Percentiles rank a stretch among this genome's conserved stretches.
These are phyloP conservation scores for Chlorencoelia australis DNA, from an alignment of 2,329 filamentous ascomycete genomes.

Conservation along the genomic window DNA sequence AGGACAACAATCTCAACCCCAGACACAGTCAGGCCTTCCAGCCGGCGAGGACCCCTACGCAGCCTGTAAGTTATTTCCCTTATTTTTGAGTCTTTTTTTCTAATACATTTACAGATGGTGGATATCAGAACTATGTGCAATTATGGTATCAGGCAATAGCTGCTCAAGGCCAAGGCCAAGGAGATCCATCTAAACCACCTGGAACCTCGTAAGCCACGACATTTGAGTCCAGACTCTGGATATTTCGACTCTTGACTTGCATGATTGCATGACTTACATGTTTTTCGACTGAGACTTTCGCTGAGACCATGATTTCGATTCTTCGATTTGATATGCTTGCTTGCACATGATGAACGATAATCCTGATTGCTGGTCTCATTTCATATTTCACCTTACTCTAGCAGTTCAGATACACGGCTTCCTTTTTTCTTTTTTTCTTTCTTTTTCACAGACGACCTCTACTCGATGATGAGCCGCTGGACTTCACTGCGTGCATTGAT, in stretches of 20 bases:
- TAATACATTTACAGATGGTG: slow-evolving; percentile 47
- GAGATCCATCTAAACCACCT: slow-evolving; percentile 31
- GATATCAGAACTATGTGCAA: slow-evolving; percentile 70
- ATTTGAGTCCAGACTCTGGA: slow-evolving; percentile 17
- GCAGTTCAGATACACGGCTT: slow-evolving; percentile 5
- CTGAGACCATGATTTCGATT: slow-evolving; percentile 27
- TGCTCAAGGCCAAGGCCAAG: slow-evolving; percentile 33
- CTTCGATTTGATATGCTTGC: slow-evolving; percentile 25
- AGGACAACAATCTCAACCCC: slow-evolving; percentile 34
- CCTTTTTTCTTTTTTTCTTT: no score
- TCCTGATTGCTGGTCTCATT: slow-evolving; percentile 16
- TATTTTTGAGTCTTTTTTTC: slow-evolving; percentile 14
- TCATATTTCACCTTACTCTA: slow-evolving; percentile 14
- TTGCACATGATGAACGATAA: slow-evolving; percentile 22
- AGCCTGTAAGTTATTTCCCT: slow-evolving; percentile 43
- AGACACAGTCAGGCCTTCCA: slow-evolving; percentile 34
- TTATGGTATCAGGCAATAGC: slow-evolving; percentile 69
- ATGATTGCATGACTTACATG: slow-evolving; percentile 26
- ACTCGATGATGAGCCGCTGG: no score
- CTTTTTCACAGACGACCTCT: no score
- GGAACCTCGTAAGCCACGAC: slow-evolving; percentile 28
- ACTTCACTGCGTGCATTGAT: no score
- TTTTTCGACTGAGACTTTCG: slow-evolving; percentile 20
- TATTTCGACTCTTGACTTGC: slow-evolving; percentile 21
- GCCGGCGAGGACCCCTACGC: slow-evolving; percentile 62